A percentile compares a stretch with the other conserved stretches of the same genome.
These are phyloP conservation scores for Waitea zeae DNA, from an alignment of 1,284 basidiomycete genomes.

Conservation along the genomic window DNA sequence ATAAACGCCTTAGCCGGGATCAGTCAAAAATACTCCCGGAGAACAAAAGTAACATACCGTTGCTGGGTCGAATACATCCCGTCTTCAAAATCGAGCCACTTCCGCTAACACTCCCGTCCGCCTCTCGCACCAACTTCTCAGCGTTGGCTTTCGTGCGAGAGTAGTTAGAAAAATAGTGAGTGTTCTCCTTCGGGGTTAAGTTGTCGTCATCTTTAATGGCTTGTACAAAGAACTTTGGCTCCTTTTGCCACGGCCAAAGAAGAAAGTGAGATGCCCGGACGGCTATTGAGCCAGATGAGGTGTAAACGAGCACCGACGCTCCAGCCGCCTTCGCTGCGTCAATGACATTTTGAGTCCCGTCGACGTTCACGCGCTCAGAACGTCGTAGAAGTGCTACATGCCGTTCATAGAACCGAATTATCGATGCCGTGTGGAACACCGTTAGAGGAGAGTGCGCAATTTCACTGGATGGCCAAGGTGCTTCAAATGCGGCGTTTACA, in stretches of 20 bases:
- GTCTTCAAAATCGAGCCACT: slow-evolving; percentile 31
- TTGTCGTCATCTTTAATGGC: slow-evolving; percentile 36
- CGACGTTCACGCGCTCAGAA: slow-evolving; percentile 43
- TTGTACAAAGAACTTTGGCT: slow-evolving; percentile 36
- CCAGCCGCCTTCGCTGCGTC: slow-evolving; percentile 25
- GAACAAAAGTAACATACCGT: slow-evolving; percentile 31
- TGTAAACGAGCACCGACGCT: slow-evolving; percentile 35
- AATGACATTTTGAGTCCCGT: slow-evolving; percentile 46
- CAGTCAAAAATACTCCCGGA: too few species aligned
- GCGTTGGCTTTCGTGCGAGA: slow-evolving; percentile 38
- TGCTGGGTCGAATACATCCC: slow-evolving; percentile 56
- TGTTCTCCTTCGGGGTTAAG: slow-evolving; percentile 25
- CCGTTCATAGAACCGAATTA: slow-evolving; percentile 60
- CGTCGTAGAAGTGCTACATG: slow-evolving; percentile 26
- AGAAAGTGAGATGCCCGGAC: slow-evolving; percentile 37
- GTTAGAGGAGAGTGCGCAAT: slow-evolving; percentile 20
- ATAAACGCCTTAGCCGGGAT: slow-evolving; percentile 19
- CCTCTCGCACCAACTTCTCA: slow-evolving; percentile 35
- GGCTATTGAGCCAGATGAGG: slow-evolving; percentile 41
- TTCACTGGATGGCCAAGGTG: slow-evolving; percentile 32
- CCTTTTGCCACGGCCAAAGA: slow-evolving; percentile 55
- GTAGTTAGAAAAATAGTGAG: slow-evolving; percentile 56
- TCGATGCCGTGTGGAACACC: slow-evolving; percentile 58
- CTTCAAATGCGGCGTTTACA: slow-evolving; percentile 40
- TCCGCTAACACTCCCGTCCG: slow-evolving; percentile 24